Conservation (phyloP, 768 basidiomycete species). For the Lenzites betulinus region DNA sequence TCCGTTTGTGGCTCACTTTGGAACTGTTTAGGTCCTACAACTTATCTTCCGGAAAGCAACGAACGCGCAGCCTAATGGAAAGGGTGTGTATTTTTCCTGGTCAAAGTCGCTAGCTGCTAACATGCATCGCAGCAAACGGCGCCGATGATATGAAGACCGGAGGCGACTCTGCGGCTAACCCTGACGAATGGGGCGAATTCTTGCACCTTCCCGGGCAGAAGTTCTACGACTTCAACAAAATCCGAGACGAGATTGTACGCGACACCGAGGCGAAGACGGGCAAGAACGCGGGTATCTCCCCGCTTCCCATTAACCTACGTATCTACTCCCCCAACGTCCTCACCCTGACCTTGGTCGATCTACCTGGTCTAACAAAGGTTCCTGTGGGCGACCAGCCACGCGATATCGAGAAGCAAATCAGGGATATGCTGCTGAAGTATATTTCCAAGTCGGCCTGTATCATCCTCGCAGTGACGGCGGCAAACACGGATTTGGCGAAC, state of each 20-base stretch:
- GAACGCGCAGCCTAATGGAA: slow-evolving; percentile 45
- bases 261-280: slow-evolving; percentile 99
- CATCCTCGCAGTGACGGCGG: slow-evolving; percentile 93
- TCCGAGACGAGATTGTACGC: slow-evolving; percentile 91
- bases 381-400: slow-evolving; percentile 90
- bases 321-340: slow-evolving; percentile 97
- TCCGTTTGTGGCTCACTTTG: neutral
- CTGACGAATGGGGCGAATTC: slow-evolving; percentile 99
- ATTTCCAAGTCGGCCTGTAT: slow-evolving; percentile 96
- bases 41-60: slow-evolving; percentile 82
- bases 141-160: slow-evolving; percentile 22
- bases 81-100: slow-evolving; percentile 38
- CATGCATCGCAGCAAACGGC: slow-evolving; percentile 40
- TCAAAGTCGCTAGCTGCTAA: neutral
- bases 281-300: slow-evolving; percentile 97
- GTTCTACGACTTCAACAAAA: slow-evolving; percentile 97
- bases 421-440: slow-evolving; percentile 94
- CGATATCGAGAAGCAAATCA: slow-evolving; percentile 97
- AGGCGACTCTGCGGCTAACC: slow-evolving; percentile 75
- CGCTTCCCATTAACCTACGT: slow-evolving; percentile 94
- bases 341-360: slow-evolving; percentile 95
- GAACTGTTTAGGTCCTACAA: slow-evolving; percentile 73
- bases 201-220: slow-evolving; percentile 95
- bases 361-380: slow-evolving; percentile 94
- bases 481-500: slow-evolving; percentile 97